Evolutionary conservation across 2,329 filamentous ascomycete species (phyloP), one percentile per base, ranked within the genome.

Genomic region (Fusarium graminum): DNA sequence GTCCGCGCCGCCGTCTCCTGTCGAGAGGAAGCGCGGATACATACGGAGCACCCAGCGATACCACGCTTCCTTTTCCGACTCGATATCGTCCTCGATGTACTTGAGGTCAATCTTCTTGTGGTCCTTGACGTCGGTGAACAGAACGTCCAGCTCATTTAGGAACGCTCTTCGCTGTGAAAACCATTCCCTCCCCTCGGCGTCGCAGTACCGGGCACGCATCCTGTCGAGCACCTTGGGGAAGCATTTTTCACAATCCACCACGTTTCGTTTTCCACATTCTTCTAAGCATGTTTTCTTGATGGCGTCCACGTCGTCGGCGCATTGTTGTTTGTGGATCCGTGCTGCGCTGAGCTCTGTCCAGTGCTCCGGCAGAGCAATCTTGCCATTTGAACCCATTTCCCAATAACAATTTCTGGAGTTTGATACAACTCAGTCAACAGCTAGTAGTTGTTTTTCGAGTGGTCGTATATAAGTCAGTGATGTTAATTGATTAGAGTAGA

Each of bases 41-140:
- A 69, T 75, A n/a, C 77, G 74, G 43, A 81, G 63, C 4, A 80
- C 78, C 73, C 78, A 82, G 53, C 82, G 80, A 57, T 86, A 85
- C 84, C 85, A 87, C 12, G 80, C 79, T 60, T 80, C 79, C 69
- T 85, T 85, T 71, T 86, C 84, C 28, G 80, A 80, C 11, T 78
- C 76, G 67, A 88, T 81, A 59, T 81, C 80, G 22, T 79, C 77
- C 65, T 87, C 84, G 39, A 88, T 80, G 17, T 72, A 75, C 40
- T 78, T 75, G 13, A 86, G 74, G 50, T 79, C 77, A n/a, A 78
- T 71, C 42, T 79, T 71, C 36, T 79, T 79, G 64, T 79, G 75
- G 16, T 78, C 75, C 65, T 80, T 81, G 50, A 81, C 83, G 49
- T 83, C 81, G 7, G 81, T 74, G 62, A 88, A 82, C 43, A 86